These are phyloP conservation scores for Ganoderma lucidum DNA, from an alignment of 1,284 basidiomycete genomes.

Conservation along the genomic window DNA sequence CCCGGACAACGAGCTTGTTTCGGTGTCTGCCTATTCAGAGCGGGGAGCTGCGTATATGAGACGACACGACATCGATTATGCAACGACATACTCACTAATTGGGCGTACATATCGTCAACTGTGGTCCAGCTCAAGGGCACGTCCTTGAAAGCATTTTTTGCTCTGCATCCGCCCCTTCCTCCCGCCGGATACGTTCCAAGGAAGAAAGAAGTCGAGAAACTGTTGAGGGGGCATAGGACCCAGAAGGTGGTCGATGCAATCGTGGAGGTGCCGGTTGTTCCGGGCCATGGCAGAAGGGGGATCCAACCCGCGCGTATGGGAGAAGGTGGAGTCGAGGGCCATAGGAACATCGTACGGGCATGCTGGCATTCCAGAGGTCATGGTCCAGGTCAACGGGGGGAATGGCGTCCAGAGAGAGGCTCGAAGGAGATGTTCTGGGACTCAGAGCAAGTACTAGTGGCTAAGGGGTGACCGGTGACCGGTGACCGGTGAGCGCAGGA, in stretches of 20 bases:
- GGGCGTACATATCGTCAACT: conserved; percentile 1
- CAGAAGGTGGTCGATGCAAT: neutral
- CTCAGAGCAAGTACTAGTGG: too few species aligned
- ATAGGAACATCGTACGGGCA: conserved; percentile 17
- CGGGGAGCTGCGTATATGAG: neutral
- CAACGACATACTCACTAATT: conserved; percentile 2
- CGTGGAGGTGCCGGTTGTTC: neutral
- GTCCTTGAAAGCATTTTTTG: conserved; percentile 5
- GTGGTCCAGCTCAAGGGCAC: neutral
- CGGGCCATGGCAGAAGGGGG: neutral
- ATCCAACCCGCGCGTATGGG: conserved; percentile 3
- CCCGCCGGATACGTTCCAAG: neutral
- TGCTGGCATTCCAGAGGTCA: too few species aligned
- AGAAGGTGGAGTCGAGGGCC: conserved; percentile 10
- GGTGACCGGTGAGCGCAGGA: too few species aligned
- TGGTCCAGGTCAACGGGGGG: too few species aligned
- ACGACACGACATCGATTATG: neutral
- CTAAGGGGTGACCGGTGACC: too few species aligned
- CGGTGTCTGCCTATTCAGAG: conserved; percentile 13
- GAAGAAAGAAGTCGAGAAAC: conserved; percentile 10
- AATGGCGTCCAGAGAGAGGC: too few species aligned
- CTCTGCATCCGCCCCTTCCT: neutral
- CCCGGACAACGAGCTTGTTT: conserved; percentile 20
- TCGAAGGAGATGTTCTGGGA: too few species aligned
- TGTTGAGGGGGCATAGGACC: conserved; percentile 15